Base-by-base conservation (phyloP, 352 stramenopile genomes). In the Globisporangium cystogenes region DNA sequence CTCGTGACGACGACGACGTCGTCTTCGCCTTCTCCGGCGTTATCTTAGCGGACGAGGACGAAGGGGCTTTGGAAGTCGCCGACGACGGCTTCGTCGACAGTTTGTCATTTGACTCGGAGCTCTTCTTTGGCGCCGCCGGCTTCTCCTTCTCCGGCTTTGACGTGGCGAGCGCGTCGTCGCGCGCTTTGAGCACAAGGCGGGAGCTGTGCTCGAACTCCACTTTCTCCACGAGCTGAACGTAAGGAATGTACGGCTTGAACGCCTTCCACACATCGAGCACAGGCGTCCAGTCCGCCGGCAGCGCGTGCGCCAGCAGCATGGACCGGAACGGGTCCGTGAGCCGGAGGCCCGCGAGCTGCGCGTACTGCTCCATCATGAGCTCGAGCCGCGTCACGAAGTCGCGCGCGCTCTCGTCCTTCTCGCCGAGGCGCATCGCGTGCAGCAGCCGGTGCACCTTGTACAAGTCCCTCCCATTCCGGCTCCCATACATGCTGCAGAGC, bases 401-500 rank as follows among this genome's bases (percentile, higher is more conserved):
- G 7, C 36, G 60, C 36, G 53, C 55, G 10, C 62, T 53, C 27
- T 79, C 69, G 20, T 55, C 58, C 21, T 76, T 72, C 41, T 79
- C 69, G 2, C 69, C 69, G n/a, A 79, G 57, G 26, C 57, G 59
- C 48, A 79, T 76, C 40, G 64, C 53, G 24, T 79, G 60, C 49
- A 79, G n/a, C 39, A 74, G 63, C 3, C 69, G 69, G 35, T 79
- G 69, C 69, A 74, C 71, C 41, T 62, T 64, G 53, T 72, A 70
- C 40, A 76, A 53, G 27, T 79, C 61, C 8, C 68, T 57, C 29
- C 23, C 65, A 21, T 50, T 69, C 23, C 57, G 57, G 23, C 73
- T 71, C 48, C 54, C 69, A 49, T 79, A 79, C 44, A 79, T 60
- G 14, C 64, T 56, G 47, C 67, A 79, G 18, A 79, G 58, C 52